Conservation (phyloP, 2,329 filamentous ascomycete species). For the Ceratocystis cacaofunesta region DNA sequence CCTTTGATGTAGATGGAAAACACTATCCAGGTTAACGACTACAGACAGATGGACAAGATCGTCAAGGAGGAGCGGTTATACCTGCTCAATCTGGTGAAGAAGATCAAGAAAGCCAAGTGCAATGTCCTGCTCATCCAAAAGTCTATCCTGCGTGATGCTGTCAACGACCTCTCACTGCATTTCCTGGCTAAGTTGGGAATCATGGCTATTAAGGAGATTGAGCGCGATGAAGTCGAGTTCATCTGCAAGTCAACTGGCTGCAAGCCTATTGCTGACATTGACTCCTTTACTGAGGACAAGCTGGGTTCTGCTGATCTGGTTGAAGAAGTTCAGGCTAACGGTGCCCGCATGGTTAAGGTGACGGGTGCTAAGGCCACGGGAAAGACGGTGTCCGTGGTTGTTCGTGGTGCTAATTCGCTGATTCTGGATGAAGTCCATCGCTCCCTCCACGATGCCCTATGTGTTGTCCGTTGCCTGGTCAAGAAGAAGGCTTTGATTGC, state of each 20-base stretch:
- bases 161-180: conserved; percentile 94
- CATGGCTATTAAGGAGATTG: conserved; percentile 89
- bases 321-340: conserved; percentile 77
- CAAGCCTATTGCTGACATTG: conserved; percentile 96
- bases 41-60: conserved; percentile 99
- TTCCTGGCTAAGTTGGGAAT: conserved; percentile 97
- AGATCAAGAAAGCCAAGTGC: conserved; percentile 99
- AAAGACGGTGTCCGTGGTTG: conserved; percentile 88
- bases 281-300: conserved; percentile 98
- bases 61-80: conserved; percentile 98
- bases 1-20: conserved; percentile 69
- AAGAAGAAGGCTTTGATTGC: conserved; percentile 99
- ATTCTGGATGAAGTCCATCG: conserved; percentile 96
- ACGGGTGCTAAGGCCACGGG: conserved; percentile 72
- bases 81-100: conserved; percentile 97
- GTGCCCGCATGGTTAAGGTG: conserved; percentile 86
- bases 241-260: conserved; percentile 98
- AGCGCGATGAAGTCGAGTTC: conserved; percentile 97
- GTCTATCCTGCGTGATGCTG: conserved; percentile 90
- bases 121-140: conserved; percentile 98
- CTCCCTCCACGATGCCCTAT: conserved; percentile 90
- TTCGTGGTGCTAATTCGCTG: conserved; percentile 81
- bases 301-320: conserved; percentile 85
- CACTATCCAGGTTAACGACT: conserved; percentile 97
- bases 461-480: conserved; percentile 89